phyloP scores from a whole-genome alignment of 257 asterid species.

The Salvia hispanica region DNA sequence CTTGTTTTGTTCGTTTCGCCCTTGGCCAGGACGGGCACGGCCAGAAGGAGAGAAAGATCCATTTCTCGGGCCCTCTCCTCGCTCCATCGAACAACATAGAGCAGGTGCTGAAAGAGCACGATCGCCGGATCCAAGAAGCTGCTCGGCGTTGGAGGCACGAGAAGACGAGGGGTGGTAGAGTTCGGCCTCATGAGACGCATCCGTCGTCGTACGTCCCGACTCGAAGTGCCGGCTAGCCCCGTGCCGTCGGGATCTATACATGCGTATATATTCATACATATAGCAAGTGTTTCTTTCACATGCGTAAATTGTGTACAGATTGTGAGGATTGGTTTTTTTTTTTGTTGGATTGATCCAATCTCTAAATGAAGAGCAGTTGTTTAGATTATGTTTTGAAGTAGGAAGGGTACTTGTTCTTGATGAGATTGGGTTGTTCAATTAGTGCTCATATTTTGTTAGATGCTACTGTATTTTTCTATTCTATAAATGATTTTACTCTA shows the following conservation, averaged over 20 bases:
- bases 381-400: conserved; percentile 14
- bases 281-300: neutral
- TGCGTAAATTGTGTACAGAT: conserved; percentile 34
- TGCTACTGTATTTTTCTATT: too few species aligned
- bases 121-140: conserved; percentile 77
- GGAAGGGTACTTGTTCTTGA: neutral
- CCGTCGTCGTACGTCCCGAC: conserved; percentile 31
- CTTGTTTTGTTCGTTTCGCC: neutral
- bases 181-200: conserved; percentile 43
- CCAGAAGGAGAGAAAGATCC: conserved; percentile 48
- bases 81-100: conserved; percentile 70
- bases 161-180: conserved; percentile 48
- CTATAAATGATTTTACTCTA: too few species aligned
- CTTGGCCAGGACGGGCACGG: conserved; percentile 44
- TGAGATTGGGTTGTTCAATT: conserved; percentile 2
- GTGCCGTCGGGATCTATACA: conserved; percentile 1
- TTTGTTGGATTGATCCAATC: conserved; percentile 28
- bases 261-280: neutral
- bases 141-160: conserved; percentile 71
- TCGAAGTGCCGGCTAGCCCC: conserved; percentile 26
- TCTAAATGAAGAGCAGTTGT: conserved; percentile 13
- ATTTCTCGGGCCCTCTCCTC: conserved; percentile 77
- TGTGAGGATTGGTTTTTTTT: conserved; percentile 7
- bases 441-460: neutral
- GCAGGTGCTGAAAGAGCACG: conserved; percentile 87